A percentile compares a stretch with the other conserved stretches of the same genome.
Conservation (phyloP, 1,284 basidiomycete genomes). For the Ustilago crameri region DNA sequence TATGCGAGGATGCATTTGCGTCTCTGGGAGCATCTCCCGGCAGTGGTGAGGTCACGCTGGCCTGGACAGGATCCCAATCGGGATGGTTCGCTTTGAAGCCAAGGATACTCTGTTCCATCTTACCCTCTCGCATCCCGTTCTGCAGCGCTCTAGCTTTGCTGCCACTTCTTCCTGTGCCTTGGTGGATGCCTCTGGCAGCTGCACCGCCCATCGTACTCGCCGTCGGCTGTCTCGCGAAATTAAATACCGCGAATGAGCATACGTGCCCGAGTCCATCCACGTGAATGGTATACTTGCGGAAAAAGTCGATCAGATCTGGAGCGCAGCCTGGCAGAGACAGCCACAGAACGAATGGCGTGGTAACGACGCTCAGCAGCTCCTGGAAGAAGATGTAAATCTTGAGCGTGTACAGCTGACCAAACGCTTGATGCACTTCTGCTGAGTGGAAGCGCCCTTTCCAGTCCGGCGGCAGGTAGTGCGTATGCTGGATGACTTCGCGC, state of each 20-base stretch:
- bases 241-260: constrained; percentile 97
- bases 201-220: constrained; percentile 71
- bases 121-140: constrained; percentile 25
- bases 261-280: constrained; percentile 96
- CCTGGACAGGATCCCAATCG: constrained; percentile 88
- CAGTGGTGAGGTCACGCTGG: constrained; percentile 14
- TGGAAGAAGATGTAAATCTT: constrained; percentile 77
- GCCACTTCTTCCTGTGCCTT: not conserved
- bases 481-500: constrained; percentile 88
- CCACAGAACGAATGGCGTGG: constrained; percentile 94
- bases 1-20: not conserved
- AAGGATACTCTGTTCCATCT: constrained; percentile 95
- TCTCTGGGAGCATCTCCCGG: not conserved
- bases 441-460: constrained; percentile 92
- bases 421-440: constrained; percentile 54
- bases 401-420: constrained; percentile 59
- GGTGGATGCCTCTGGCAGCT: constrained; percentile 25
- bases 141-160: constrained; percentile 76
- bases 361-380: constrained; percentile 87
- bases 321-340: constrained; percentile 88
- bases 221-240: constrained; percentile 78
- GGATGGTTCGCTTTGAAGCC: constrained; percentile 93
- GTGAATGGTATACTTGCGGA: constrained; percentile 83
- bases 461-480: constrained; percentile 91
- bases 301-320: constrained; percentile 70